phyloP scores from a whole-genome alignment of 228 moss, liverwort and hornwort genomes.

The Sphagnum magellanicum region DNA sequence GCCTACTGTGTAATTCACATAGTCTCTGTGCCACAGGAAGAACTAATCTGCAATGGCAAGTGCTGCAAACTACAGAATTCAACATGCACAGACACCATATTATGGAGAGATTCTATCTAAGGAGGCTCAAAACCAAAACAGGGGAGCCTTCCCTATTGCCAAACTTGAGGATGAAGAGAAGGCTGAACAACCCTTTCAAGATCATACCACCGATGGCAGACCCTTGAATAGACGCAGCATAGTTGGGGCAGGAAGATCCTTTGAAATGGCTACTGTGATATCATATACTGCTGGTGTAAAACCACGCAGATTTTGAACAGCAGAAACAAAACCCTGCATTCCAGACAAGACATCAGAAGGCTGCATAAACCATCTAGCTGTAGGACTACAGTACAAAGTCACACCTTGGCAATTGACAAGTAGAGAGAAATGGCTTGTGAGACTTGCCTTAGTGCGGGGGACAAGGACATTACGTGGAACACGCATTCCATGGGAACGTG shows the following conservation, averaged over 20 bases:
- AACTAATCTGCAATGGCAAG: no score
- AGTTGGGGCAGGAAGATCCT: conserved; percentile 26
- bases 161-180: background rate
- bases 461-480: conserved; percentile 45
- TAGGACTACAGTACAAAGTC: background rate
- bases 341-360: background rate
- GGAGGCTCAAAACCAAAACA: no score
- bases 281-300: conserved; percentile 54
- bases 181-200: background rate
- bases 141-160: no score
- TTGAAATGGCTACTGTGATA: conserved; percentile 34
- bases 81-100: no score
- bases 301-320: conserved; percentile 37
- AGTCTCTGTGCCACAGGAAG: no score
- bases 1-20: no score
- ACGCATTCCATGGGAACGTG: conserved; percentile 25
- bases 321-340: conserved; percentile 48
- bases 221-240: conserved; percentile 38
- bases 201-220: conserved; percentile 32
- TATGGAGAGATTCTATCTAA: no score
- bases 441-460: conserved; percentile 50
- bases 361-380: no score
- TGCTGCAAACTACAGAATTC: no score
- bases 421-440: background rate
- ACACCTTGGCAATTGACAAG: no score